These are phyloP conservation scores for Pseudopithomyces maydicus DNA, from an alignment of 2,329 filamentous ascomycete genomes.

Conservation along the genomic window DNA sequence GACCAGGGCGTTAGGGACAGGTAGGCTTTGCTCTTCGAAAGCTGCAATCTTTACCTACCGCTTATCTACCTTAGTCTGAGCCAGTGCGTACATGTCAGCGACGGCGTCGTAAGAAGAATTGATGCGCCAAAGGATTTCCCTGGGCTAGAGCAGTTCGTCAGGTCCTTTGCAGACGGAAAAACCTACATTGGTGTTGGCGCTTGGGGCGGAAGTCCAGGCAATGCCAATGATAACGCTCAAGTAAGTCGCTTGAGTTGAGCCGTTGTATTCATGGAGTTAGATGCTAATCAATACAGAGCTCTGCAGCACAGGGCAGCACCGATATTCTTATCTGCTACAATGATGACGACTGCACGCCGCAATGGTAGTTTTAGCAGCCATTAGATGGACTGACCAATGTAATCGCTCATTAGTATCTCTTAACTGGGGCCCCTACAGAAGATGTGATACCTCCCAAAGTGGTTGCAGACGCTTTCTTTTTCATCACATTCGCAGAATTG, in stretches of 20 bases:
- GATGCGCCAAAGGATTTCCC: slow-evolving; percentile 43
- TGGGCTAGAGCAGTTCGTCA: slow-evolving; percentile 44
- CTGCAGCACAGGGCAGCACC: slow-evolving; percentile 46
- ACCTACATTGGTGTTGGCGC: slow-evolving; percentile 50
- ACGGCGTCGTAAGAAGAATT: slow-evolving; percentile 22
- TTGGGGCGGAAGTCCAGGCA: slow-evolving; percentile 40
- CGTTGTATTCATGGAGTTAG: neutral
- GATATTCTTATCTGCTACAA: slow-evolving; percentile 48
- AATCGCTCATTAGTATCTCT: slow-evolving; percentile 4
- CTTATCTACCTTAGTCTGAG: slow-evolving; percentile 25
- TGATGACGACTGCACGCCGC: slow-evolving; percentile 31
- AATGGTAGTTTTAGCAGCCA: slow-evolving; percentile 1
- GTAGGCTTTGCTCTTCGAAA: neutral
- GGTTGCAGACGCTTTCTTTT: too few relatives aligned
- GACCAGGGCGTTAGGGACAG: slow-evolving; percentile 36
- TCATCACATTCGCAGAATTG: too few relatives aligned
- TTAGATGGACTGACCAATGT: slow-evolving; percentile 8
- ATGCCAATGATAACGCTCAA: slow-evolving; percentile 43
- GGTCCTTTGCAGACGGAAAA: slow-evolving; percentile 43
- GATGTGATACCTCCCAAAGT: too few relatives aligned
- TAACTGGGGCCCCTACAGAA: too few relatives aligned
- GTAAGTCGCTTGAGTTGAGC: neutral
- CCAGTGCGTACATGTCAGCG: slow-evolving; percentile 31
- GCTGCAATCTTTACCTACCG: too few relatives aligned
- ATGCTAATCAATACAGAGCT: slow-evolving; percentile 24